Percentiles rank a stretch among this genome's conserved stretches.
Conservation (phyloP, 768 basidiomycete genomes). For the Paxillus involutus region DNA sequence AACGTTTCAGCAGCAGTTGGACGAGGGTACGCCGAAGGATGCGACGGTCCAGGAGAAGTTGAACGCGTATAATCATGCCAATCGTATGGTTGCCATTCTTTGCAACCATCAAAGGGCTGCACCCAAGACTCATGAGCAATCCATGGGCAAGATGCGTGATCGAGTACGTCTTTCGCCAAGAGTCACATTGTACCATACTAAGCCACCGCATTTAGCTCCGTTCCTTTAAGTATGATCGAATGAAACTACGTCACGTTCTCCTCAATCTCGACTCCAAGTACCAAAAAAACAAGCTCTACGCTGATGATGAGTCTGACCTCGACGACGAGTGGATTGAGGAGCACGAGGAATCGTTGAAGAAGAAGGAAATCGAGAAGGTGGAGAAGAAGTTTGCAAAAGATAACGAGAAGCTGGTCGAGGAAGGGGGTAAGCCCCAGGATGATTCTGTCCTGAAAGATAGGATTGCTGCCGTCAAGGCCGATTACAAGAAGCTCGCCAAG, state of each 20-base stretch:
- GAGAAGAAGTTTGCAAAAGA: conserved; percentile 96
- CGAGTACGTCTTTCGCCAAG: conserved; percentile 54
- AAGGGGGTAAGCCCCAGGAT: conserved; percentile 58
- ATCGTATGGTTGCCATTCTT: conserved; percentile 93
- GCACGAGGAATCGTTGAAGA: conserved; percentile 76
- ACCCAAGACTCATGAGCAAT: conserved; percentile 88
- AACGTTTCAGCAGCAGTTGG: conserved; percentile 91
- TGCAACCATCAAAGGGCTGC: conserved; percentile 99
- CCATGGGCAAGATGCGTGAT: conserved; percentile 92
- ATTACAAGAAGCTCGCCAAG: conserved; percentile 70
- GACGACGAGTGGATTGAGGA: conserved; percentile 88
- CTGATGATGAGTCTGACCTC: conserved; percentile 86
- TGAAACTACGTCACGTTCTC: conserved; percentile 91
- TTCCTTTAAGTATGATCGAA: conserved; percentile 91
- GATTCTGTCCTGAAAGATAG: conserved; percentile 68
- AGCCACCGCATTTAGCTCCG: conserved; percentile 57
- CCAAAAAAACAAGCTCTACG: conserved; percentile 79
- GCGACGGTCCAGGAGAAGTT: conserved; percentile 92
- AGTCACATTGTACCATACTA: not conserved
- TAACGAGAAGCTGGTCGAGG: conserved; percentile 80
- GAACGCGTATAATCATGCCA: conserved; percentile 95
- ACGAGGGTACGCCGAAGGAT: conserved; percentile 65
- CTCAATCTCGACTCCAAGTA: conserved; percentile 75
- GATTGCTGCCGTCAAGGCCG: conserved; percentile 68
- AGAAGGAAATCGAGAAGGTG: conserved; percentile 83